These are phyloP conservation scores for Serendipita indica DNA, from an alignment of 768 basidiomycete genomes.

Conservation along the genomic window DNA sequence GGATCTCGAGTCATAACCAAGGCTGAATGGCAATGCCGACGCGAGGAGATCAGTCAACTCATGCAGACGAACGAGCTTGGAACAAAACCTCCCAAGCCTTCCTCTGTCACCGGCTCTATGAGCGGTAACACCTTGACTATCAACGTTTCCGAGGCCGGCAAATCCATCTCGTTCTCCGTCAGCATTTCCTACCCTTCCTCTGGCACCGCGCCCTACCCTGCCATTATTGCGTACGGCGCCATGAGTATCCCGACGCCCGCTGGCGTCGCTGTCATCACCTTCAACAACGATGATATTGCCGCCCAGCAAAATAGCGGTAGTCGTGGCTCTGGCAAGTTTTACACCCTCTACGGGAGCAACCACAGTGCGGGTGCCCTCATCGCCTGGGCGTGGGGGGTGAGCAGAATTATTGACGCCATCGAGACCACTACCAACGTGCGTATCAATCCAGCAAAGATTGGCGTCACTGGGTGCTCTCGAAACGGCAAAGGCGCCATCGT, in stretches of 20 bases:
- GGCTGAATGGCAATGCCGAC: constrained; percentile 38
- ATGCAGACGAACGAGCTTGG: constrained; percentile 42
- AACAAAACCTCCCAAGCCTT: constrained; percentile 33
- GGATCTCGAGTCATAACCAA: constrained; percentile 31
- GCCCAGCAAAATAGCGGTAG: constrained; percentile 11
- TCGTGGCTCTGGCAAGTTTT: constrained; percentile 13
- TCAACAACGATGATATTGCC: constrained; percentile 11
- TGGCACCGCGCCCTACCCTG: constrained; percentile 5
- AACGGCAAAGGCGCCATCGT: constrained; percentile 17
- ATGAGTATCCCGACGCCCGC: constrained; percentile 9
- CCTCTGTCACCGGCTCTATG: constrained; percentile 31
- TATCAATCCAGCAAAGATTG: constrained; percentile 14
- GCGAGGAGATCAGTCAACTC: constrained; percentile 33
- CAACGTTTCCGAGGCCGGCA: constrained; percentile 29
- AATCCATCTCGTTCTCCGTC: constrained; percentile 7
- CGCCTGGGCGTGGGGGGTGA: constrained; percentile 15
- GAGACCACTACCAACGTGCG: constrained; percentile 9
- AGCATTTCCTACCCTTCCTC: constrained; percentile 1
- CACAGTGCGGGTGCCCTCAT: constrained; percentile 13
- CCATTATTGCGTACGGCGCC: constrained; percentile 10
- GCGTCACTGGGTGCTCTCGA: constrained; percentile 16
- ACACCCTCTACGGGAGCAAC: constrained; percentile 11
- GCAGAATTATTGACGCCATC: constrained; percentile 16
- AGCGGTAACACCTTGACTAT: constrained; percentile 34
- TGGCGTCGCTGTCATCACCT: constrained; percentile 9